phyloP scores from a whole-genome alignment of 116 monocot genomes.

The Posidonia oceanica region DNA sequence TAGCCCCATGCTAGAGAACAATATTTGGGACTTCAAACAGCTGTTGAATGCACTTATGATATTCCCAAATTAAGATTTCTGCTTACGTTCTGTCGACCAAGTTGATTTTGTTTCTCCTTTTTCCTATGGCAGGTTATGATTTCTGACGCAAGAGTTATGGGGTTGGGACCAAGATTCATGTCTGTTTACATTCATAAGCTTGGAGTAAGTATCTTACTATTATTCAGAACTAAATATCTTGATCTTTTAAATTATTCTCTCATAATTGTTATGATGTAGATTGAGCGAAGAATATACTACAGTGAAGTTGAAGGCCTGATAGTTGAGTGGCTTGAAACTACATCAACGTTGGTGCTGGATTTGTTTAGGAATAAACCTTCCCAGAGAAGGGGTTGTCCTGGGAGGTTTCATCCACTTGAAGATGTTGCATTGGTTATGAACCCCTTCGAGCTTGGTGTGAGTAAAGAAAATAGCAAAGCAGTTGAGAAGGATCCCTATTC shows the following conservation, averaged over 20 bases:
- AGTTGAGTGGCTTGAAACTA: conserved; percentile 72
- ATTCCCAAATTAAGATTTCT: not conserved
- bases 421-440: conserved; percentile 45
- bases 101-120: not conserved
- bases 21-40: too few species aligned
- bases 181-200: conserved; percentile 76
- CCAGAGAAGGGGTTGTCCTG: conserved; percentile 18
- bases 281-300: conserved; percentile 69
- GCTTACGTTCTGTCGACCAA: not conserved
- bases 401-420: conserved; percentile 26
- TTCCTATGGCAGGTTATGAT: conserved; percentile 25
- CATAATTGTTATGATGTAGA: conserved; percentile 17
- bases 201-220: conserved; percentile 25
- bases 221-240: not conserved
- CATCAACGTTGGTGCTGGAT: conserved; percentile 58
- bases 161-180: conserved; percentile 86
- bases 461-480: conserved; percentile 6
- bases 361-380: conserved; percentile 22
- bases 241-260: conserved; percentile 1
- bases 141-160: conserved; percentile 68
- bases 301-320: conserved; percentile 52
- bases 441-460: conserved; percentile 19
- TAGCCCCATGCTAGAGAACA: too few species aligned
- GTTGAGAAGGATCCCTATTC: not conserved
- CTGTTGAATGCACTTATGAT: too few species aligned